Percentiles rank a stretch among this genome's conserved stretches.
Conservation (phyloP, 2,329 filamentous ascomycete species). For the Westerdykella sp. region DNA sequence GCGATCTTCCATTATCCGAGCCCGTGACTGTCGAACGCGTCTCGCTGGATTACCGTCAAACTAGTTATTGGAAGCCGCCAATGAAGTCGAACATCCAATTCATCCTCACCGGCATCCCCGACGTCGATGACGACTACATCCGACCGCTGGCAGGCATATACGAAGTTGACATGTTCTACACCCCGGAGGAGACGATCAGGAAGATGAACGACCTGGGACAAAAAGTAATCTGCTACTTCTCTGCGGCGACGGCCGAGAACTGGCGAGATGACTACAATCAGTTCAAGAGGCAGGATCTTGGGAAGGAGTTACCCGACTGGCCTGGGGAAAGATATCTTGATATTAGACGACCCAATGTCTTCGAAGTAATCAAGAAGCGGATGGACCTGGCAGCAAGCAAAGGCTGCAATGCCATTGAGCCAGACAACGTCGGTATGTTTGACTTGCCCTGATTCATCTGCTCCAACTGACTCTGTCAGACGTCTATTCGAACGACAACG, state of each 20-base stretch:
- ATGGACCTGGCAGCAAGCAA: slow-evolving; percentile 22
- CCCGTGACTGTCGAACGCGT: slow-evolving; percentile 10
- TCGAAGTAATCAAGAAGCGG: slow-evolving; percentile 20
- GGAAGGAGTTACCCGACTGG: slow-evolving; percentile 17
- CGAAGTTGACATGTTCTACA: slow-evolving; percentile 20
- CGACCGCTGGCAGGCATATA: slow-evolving; percentile 14
- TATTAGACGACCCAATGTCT: slow-evolving; percentile 15
- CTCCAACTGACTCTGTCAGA: slow-evolving; percentile 6
- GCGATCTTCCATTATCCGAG: slow-evolving; percentile 11
- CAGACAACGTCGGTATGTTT: slow-evolving; percentile 26
- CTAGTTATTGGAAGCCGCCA: slow-evolving; percentile 14
- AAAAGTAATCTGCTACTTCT: slow-evolving; percentile 21
- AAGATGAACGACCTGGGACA: slow-evolving; percentile 14
- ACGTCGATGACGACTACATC: slow-evolving; percentile 16
- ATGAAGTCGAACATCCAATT: slow-evolving; percentile 20
- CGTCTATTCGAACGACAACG: slow-evolving; percentile 19
- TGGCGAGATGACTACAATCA: slow-evolving; percentile 19
- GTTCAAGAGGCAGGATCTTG: slow-evolving; percentile 13
- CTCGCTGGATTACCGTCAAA: neutral
- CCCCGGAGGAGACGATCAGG: slow-evolving; percentile 11
- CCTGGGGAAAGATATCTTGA: slow-evolving; percentile 20
- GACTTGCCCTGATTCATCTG: neutral
- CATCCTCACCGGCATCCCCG: slow-evolving; percentile 17
- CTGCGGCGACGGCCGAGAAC: slow-evolving; percentile 18
- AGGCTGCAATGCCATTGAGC: slow-evolving; percentile 36